Percentiles rank a stretch among this genome's conserved stretches.
phyloP scores from a whole-genome alignment of 2,329 filamentous ascomycete genomes.

The Penicillium oxalicum region DNA sequence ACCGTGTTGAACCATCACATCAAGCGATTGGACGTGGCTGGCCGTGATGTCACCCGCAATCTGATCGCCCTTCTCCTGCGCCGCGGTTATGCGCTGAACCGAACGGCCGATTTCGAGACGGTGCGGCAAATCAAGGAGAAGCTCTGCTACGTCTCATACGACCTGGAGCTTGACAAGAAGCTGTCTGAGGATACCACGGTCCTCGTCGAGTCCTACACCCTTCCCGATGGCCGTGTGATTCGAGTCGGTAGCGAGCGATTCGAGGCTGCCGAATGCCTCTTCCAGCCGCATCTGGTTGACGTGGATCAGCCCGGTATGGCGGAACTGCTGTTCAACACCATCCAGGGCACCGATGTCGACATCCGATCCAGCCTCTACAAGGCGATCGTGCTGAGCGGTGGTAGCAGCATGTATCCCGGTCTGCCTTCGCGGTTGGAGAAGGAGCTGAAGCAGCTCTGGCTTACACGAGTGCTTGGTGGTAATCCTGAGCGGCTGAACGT shows the following conservation, averaged over 20 bases:
- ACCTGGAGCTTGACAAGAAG: slow-evolving; percentile 90
- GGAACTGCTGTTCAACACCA: slow-evolving; percentile 98
- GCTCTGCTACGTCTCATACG: slow-evolving; percentile 98
- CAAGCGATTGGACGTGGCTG: slow-evolving; percentile 86
- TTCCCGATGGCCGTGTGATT: slow-evolving; percentile 93
- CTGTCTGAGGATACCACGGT: slow-evolving; percentile 97
- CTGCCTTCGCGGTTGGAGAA: slow-evolving; percentile 93
- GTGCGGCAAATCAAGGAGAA: slow-evolving; percentile 99
- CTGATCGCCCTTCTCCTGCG: slow-evolving; percentile 90
- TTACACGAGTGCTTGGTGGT: slow-evolving; percentile 81
- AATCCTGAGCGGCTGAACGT: slow-evolving; percentile 84
- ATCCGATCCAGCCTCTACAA: slow-evolving; percentile 92
- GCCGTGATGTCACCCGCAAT: slow-evolving; percentile 96
- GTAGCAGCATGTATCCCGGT: slow-evolving; percentile 98
- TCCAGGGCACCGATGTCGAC: slow-evolving; percentile 91
- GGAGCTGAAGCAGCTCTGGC: slow-evolving; percentile 97
- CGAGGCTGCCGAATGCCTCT: slow-evolving; percentile 94
- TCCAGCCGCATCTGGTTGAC: slow-evolving; percentile 96
- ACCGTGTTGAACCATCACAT: slow-evolving; percentile 97
- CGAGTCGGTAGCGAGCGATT: slow-evolving; percentile 95
- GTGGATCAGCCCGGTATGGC: slow-evolving; percentile 95
- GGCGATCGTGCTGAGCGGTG: slow-evolving; percentile 92
- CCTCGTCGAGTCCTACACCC: slow-evolving; percentile 92
- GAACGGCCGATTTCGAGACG: slow-evolving; percentile 97
- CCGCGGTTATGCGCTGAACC: slow-evolving; percentile 92